Percentiles rank a stretch among this genome's conserved stretches.
Evolutionary conservation across 176 grass and related monocot genomes (phyloP).

Genomic region (Guadua angustifolia): DNA sequence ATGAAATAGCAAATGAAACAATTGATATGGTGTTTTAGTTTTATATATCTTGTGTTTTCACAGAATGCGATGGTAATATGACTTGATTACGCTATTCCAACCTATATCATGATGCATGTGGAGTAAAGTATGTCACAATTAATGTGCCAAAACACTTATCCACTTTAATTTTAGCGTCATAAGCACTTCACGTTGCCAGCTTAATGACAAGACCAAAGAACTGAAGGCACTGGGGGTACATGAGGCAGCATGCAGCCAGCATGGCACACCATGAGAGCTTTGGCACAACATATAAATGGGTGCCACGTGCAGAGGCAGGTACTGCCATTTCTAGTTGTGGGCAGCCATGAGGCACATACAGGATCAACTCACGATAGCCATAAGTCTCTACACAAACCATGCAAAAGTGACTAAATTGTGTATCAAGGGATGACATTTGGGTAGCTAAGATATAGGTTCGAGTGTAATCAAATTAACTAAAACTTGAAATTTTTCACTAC

Average conservation of each 20-base stretch:
- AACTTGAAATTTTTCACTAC: not conserved
- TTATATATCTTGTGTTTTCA: not conserved
- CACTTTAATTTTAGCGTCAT: not conserved
- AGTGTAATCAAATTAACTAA: not conserved
- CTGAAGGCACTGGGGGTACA: not conserved
- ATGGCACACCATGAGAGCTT: not conserved
- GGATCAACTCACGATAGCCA: not conserved
- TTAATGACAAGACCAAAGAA: not conserved
- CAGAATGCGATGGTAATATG: not conserved
- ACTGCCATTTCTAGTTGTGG: not conserved
- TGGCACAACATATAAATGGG: not conserved
- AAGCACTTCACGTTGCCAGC: not conserved
- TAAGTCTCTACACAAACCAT: not conserved
- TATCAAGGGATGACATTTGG: not conserved
- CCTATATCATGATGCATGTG: not conserved
- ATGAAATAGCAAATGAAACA: not conserved
- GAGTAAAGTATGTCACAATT: not conserved
- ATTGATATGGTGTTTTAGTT: not conserved
- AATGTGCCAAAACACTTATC: not conserved
- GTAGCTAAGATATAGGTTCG: not conserved
- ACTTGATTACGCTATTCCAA: not conserved
- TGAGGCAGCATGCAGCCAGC: not conserved
- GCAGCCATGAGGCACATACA: not conserved
- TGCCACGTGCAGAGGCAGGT: not conserved
- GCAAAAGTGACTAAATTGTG: not conserved